These are phyloP conservation scores for Botryotinia globosa DNA, from an alignment of 2,329 filamentous ascomycete genomes.

Conservation along the genomic window DNA sequence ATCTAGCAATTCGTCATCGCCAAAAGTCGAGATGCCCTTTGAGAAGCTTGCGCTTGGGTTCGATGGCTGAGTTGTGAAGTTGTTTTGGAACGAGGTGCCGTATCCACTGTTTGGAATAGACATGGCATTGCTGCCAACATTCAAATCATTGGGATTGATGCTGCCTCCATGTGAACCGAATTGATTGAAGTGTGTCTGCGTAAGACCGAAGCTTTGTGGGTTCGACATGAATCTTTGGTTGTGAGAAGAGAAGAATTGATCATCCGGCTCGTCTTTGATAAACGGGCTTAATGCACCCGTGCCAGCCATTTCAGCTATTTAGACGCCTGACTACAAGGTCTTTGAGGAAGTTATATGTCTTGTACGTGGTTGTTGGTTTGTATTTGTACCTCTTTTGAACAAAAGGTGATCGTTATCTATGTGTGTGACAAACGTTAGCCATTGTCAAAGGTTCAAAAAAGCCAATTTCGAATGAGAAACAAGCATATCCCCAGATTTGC, in stretches of 20 bases:
- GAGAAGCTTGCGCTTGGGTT: conserved; percentile 69
- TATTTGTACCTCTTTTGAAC: conserved; percentile 19
- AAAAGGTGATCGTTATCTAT: conserved; percentile 25
- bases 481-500: conserved; percentile 17
- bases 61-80: conserved; percentile 51
- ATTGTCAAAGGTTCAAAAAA: conserved; percentile 22
- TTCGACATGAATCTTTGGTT: conserved; percentile 37
- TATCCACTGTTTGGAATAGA: conserved; percentile 45
- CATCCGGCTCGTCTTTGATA: conserved; percentile 68
- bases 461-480: conserved; percentile 26
- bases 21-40: conserved; percentile 73
- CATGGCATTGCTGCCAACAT: conserved; percentile 61
- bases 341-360: conserved; percentile 23
- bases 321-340: conserved; percentile 27
- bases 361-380: conserved; percentile 26
- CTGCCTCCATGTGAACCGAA: conserved; percentile 46
- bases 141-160: conserved; percentile 83
- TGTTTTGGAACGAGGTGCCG: conserved; percentile 61
- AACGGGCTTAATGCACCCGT: conserved; percentile 49
- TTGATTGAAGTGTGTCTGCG: conserved; percentile 46
- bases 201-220: conserved; percentile 42
- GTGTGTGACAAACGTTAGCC: conserved; percentile 37
- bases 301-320: conserved; percentile 39
- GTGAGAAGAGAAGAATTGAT: conserved; percentile 49
- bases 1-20: conserved; percentile 85